A percentile compares a stretch with the other conserved stretches of the same genome.
These are phyloP conservation scores for Aspergillus calidoustus DNA, from an alignment of 2,329 filamentous ascomycete species.

Conservation along the genomic window DNA sequence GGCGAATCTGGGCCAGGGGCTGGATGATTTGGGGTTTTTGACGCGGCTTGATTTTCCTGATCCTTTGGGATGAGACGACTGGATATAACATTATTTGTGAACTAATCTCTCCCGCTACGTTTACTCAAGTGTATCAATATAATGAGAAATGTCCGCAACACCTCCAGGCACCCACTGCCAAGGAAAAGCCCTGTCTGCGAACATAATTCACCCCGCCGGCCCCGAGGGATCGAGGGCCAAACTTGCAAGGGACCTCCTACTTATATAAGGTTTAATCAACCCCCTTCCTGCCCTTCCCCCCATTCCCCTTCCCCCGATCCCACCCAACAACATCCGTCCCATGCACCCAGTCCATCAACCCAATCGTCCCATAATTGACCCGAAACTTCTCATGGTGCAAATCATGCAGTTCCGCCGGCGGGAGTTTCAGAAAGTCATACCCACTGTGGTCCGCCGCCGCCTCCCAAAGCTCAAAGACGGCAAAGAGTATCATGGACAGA, in stretches of 20 bases:
- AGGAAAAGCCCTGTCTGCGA: no score
- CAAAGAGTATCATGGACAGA: conserved; percentile 58
- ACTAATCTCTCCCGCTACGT: no score
- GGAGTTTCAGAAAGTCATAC: conserved; percentile 56
- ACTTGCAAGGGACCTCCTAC: no score
- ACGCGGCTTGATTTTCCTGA: conserved; percentile 1
- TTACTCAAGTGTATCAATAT: no score
- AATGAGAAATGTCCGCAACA: no score
- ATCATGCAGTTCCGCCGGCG: conserved; percentile 56
- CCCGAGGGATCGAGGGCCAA: no score
- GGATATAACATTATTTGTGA: no score
- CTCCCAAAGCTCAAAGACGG: conserved; percentile 55
- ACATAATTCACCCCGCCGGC: no score
- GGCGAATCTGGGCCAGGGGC: not conserved
- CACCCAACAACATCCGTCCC: conserved; percentile 46
- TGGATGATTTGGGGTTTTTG: conserved; percentile 11
- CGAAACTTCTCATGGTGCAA: conserved; percentile 62
- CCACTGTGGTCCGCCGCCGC: conserved; percentile 62
- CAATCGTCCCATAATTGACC: conserved; percentile 59
- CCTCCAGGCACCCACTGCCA: no score
- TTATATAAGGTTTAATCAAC: not conserved
- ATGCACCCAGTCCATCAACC: conserved; percentile 60
- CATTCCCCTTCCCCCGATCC: conserved; percentile 20
- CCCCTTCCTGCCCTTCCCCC: not conserved
- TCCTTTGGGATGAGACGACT: not conserved